Evolutionary conservation across 2,329 filamentous ascomycete genomes (phyloP).

Genomic region (Coniella vitis): DNA sequence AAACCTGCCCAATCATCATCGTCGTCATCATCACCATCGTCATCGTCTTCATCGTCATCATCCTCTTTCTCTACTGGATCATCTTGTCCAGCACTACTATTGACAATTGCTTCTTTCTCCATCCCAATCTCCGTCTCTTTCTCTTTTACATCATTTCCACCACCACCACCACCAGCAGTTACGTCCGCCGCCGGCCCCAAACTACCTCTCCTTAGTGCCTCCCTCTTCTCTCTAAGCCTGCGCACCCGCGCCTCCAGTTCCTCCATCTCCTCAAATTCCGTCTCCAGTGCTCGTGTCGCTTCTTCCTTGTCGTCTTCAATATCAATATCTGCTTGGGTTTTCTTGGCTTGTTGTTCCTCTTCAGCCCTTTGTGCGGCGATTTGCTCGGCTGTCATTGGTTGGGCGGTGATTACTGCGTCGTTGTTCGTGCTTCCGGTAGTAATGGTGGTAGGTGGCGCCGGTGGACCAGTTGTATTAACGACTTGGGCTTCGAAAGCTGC

Average conservation of each 20-base stretch:
- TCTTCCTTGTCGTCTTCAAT: conserved; percentile 68
- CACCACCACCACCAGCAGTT: background rate
- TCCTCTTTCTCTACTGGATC: conserved; percentile 22
- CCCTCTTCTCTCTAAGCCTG: conserved; percentile 62
- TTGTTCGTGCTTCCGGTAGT: conserved; percentile 21
- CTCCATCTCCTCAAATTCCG: conserved; percentile 79
- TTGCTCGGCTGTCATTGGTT: conserved; percentile 59
- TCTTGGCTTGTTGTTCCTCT: conserved; percentile 43
- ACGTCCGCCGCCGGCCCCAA: background rate
- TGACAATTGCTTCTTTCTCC: background rate
- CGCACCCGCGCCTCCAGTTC: conserved; percentile 66
- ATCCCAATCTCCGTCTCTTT: background rate
- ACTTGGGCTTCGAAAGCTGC: conserved; percentile 76
- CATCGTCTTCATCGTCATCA: conserved; percentile 36
- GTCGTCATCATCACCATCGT: conserved; percentile 37
- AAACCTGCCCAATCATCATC: conserved; percentile 57
- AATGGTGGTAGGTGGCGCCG: conserved; percentile 21
- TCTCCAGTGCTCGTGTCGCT: conserved; percentile 63
- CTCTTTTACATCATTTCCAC: background rate
- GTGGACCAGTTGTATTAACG: conserved; percentile 45
- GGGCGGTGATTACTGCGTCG: conserved; percentile 60
- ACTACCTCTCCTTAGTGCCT: conserved; percentile 49
- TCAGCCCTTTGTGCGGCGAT: conserved; percentile 45
- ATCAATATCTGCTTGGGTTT: conserved; percentile 48
- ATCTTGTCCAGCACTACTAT: conserved; percentile 16